phyloP scores from a whole-genome alignment of 2,329 filamentous ascomycete species.

The Sporothrix globosa region DNA sequence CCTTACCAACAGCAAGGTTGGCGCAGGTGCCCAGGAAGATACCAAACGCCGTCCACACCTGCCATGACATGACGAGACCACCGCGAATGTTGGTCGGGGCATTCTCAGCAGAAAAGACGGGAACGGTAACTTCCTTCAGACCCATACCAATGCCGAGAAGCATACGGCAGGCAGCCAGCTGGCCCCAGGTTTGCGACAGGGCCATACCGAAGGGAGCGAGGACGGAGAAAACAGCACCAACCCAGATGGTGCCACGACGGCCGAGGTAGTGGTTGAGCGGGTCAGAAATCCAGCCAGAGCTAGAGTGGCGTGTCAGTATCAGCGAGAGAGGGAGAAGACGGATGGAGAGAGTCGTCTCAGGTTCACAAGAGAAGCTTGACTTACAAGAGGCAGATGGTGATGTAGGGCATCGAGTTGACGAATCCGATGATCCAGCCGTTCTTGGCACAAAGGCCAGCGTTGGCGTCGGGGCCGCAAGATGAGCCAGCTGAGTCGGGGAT shows the following conservation, averaged over 20 bases:
- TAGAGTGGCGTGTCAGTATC: neutral
- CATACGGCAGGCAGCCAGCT: conserved; percentile 69
- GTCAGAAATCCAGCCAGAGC: conserved; percentile 65
- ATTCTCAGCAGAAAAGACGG: conserved; percentile 76
- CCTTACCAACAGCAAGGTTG: conserved; percentile 65
- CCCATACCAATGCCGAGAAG: conserved; percentile 78
- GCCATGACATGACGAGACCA: conserved; percentile 82
- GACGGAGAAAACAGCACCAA: conserved; percentile 73
- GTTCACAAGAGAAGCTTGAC: conserved; percentile 11
- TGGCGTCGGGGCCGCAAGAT: conserved; percentile 42
- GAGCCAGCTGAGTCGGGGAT: conserved; percentile 46
- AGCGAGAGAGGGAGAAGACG: neutral
- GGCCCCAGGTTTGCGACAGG: conserved; percentile 71
- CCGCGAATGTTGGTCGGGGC: conserved; percentile 70
- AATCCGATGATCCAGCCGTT: conserved; percentile 66
- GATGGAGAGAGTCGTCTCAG: neutral
- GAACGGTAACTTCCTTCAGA: conserved; percentile 66
- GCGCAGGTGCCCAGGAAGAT: conserved; percentile 67
- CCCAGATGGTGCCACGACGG: conserved; percentile 66
- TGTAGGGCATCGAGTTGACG: conserved; percentile 56
- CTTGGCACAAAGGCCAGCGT: conserved; percentile 46
- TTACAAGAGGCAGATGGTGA: conserved; percentile 47
- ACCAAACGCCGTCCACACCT: conserved; percentile 51
- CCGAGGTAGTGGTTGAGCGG: conserved; percentile 52
- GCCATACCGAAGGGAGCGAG: conserved; percentile 70